A percentile compares a stretch with the other conserved stretches of the same genome.
Evolutionary conservation across 768 basidiomycete genomes (phyloP).

Genomic region (Tulasnella sp.): DNA sequence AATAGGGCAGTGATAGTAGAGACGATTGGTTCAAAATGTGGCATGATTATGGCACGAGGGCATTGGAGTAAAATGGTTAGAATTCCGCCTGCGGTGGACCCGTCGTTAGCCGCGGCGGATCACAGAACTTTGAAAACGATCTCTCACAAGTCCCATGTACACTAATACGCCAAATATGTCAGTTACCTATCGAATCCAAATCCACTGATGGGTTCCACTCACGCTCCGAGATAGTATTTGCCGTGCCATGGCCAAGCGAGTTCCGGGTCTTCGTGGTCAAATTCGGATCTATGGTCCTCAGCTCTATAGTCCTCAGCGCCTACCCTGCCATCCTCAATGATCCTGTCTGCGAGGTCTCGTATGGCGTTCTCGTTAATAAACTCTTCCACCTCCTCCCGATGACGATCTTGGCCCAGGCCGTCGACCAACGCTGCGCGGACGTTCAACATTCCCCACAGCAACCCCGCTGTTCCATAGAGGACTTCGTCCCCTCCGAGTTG

Average conservation of each 20-base stretch:
- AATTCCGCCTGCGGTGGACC: slow-evolving; percentile 15
- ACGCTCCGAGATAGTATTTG: slow-evolving; percentile 26
- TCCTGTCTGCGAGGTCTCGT: not conserved
- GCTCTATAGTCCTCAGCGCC: slow-evolving; percentile 9
- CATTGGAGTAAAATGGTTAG: slow-evolving; percentile 26
- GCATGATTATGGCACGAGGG: slow-evolving; percentile 15
- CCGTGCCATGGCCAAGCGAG: slow-evolving; percentile 23
- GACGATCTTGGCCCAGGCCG: not conserved
- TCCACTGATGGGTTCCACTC: not conserved
- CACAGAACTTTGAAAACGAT: not conserved
- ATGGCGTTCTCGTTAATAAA: slow-evolving; percentile 5
- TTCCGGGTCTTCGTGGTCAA: not conserved
- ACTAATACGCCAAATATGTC: not conserved
- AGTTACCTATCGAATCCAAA: not conserved
- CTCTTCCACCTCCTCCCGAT: slow-evolving; percentile 8
- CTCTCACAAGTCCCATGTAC: slow-evolving; percentile 23
- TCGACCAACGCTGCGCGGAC: not conserved
- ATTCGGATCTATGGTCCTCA: too few species aligned
- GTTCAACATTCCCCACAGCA: slow-evolving; percentile 18
- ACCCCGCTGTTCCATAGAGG: slow-evolving; percentile 22
- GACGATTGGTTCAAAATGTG: slow-evolving; percentile 8
- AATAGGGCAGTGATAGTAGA: slow-evolving; percentile 11
- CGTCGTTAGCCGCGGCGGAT: not conserved
- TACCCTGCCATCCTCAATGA: not conserved
- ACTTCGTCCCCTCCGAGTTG: slow-evolving; percentile 20